Base-by-base conservation (phyloP, 257 asterid genomes). In the Haberlea rhodopensis region DNA sequence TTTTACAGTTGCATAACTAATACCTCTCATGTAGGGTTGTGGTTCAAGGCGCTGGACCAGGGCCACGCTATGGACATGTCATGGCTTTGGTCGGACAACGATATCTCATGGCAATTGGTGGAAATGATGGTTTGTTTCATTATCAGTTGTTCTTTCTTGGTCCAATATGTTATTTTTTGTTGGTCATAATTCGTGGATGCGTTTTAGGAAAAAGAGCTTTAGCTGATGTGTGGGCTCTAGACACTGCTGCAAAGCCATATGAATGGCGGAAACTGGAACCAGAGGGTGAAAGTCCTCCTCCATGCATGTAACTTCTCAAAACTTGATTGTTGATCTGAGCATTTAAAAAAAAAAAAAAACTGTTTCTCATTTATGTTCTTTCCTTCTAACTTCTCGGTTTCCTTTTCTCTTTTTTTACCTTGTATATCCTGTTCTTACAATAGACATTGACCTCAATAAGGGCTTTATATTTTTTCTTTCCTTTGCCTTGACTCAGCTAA, bases 21-120 rank as follows among this genome's bases (percentile, higher is more conserved):
- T 37, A 23, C 70, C 63, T 65, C 72, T 75, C 53, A 56, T 52
- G 63, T 68, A 88, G 96, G 88, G 98, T 91, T 66, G 95, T 84
- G 37, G 98, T 91, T 66, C 98, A 89, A 76, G 98, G 96, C 55
- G 97, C 95, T 69, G 96, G 98, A 67, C 98, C 96, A 62, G 98
- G 98, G 75, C 90, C 98, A 6, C 95, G 96, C 28, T 89, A 89
- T 82, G 98, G 98, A 69, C 98, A 91, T 69, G 96, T 91, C 67
- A 91, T 89, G 97, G 98, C 96, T 75, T 84, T 91, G 83, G 98
- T 91, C 55, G 98, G 98, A 60, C 98, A 91, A 80, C 81, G 98
- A 97, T n/a, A n/a, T n/a, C n/a, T n/a, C n/a, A n/a, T n/a, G n/a
- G n/a, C n/a, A n/a, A n/a, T n/a, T n/a, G n/a, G 98, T 43, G 97